Conservation (phyloP, 1,139 yeast genomes). For the Saccharomyces hybrid region DNA sequence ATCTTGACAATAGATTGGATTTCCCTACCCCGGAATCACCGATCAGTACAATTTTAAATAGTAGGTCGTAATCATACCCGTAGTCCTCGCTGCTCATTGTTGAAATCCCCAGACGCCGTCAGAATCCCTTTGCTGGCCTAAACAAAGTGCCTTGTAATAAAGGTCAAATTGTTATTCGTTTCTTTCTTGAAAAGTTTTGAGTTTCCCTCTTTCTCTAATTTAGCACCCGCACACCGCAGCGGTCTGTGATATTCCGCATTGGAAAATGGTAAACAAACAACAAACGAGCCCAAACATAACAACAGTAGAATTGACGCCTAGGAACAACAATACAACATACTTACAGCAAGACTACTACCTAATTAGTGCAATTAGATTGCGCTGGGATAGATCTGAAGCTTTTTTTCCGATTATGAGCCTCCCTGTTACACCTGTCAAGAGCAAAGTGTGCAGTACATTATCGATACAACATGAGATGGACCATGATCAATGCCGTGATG, state of each 20-base stretch:
- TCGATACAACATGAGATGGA: neutral
- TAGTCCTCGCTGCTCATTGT: slow-evolving; percentile 51
- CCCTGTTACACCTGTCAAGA: neutral
- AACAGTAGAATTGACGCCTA: neutral
- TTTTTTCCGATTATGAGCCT: neutral
- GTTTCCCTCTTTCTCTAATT: neutral
- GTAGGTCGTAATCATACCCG: slow-evolving; percentile 89
- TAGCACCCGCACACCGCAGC: neutral
- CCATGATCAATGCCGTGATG: neutral
- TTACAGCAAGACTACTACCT: neutral
- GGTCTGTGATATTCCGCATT: neutral
- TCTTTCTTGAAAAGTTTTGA: neutral
- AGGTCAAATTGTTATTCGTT: neutral
- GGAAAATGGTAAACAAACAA: neutral
- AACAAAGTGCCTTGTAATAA: neutral
- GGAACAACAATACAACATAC: neutral
- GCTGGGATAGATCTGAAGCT: neutral
- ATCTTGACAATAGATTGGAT: slow-evolving; percentile 85
- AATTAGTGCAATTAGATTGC: neutral
- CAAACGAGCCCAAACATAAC: neutral
- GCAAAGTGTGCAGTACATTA: neutral
- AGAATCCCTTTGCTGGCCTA: neutral
- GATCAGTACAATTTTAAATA: slow-evolving; percentile 90
- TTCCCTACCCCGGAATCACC: slow-evolving; percentile 98
- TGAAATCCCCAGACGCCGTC: neutral